Percentiles rank a stretch among this genome's conserved stretches.
Conservation (phyloP, 495 filamentous ascomycete species). For the Glarea lozoyensis region DNA sequence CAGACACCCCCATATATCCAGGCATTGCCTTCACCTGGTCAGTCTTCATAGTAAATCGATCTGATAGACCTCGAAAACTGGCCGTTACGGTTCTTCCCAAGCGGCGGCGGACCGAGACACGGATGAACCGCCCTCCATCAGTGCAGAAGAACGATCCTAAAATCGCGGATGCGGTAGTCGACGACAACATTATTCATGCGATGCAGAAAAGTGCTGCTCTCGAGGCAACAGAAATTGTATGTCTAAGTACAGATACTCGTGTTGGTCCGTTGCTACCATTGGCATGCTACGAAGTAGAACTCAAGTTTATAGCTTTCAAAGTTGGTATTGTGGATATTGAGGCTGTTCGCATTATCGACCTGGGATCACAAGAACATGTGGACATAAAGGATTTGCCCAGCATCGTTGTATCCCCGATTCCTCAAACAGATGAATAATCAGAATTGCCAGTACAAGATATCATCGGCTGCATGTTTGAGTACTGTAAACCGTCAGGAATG, state of each 20-base stretch:
- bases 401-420: constrained; percentile 41
- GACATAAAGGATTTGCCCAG: constrained; percentile 76
- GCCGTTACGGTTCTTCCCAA: constrained; percentile 72
- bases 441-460: no score
- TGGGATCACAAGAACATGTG: constrained; percentile 69
- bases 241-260: constrained; percentile 73
- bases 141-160: constrained; percentile 31
- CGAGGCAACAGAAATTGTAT: constrained; percentile 68
- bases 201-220: constrained; percentile 66
- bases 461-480: no score
- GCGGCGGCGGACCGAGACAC: constrained; percentile 57
- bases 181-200: constrained; percentile 76
- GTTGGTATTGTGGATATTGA: constrained; percentile 71
- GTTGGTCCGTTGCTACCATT: constrained; percentile 70
- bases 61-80: constrained; percentile 55
- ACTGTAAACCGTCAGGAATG: no score
- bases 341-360: constrained; percentile 72
- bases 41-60: constrained; percentile 81
- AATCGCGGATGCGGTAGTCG: constrained; percentile 67
- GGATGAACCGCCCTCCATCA: constrained; percentile 47
- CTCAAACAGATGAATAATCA: not conserved
- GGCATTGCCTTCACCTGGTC: constrained; percentile 79
- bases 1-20: constrained; percentile 42
- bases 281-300: constrained; percentile 70
- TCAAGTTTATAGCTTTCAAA: constrained; percentile 70